Base-by-base conservation (phyloP, 371 early-diverging fungal species). In the Batkoa obscura region DNA sequence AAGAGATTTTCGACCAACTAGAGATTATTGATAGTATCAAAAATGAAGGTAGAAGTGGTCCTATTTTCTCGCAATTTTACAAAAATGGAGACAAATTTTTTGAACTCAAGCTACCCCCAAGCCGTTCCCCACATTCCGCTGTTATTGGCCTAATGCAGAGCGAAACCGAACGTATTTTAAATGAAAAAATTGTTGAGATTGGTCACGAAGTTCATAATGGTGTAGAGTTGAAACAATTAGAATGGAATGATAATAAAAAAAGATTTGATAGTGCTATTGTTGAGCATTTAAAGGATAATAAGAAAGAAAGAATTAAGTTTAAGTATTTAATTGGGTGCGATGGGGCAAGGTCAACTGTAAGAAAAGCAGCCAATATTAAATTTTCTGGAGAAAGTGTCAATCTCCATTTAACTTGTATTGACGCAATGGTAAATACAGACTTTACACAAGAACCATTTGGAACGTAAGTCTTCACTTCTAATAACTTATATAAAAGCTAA, bases 401-500 rank as follows among this genome's bases (percentile, higher is more conserved):
- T 31, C 12, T 53, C 23, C 59, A 58, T 41, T 53, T 47, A 1
- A 30, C 60, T 12, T 43, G 9, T 2, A 32, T 15, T 46, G 56
- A 55, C 17, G n/a, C 37, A 2, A 17, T 13, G 15, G n/a, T 55
- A 9, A 12, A 43, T 8, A 55, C 56, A 10, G 43, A 55, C 15
- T 13, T 55, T 33, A 4, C 32, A 3, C 12, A 4, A 8, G 34
- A 1, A 3, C 15, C n/a, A 4, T 53, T 35, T 41, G 53, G n/a
- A 41, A 53, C n/a, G 53, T 53, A 42, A 32, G 5, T n/a, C 33
- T 4, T 2, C 36, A 50, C 3, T 35, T 32, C 32, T 13, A 12
- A 13, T 32, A 12, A 50, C 33, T 4, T 6, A 31, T n/a, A 12
- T 43, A 46, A 55, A 50, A 59, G 42, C 61, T 57, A 56, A 23